phyloP scores from a whole-genome alignment of 345 rosid genomes.

The Syzygium aromaticum region DNA sequence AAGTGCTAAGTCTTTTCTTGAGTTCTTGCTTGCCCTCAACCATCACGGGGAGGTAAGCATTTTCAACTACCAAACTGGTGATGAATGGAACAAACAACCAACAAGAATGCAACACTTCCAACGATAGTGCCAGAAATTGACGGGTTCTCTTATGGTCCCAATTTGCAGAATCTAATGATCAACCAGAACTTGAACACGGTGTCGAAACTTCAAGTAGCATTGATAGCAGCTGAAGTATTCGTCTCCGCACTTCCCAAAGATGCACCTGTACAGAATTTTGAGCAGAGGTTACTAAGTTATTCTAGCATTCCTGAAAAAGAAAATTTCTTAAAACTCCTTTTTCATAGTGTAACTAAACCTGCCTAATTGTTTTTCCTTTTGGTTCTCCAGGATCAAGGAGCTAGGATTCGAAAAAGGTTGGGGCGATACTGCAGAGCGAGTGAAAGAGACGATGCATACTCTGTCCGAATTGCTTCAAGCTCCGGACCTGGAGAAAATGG shows the following conservation, averaged over 20 bases:
- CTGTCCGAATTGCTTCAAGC: constrained; percentile 49
- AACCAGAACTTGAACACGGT: constrained; percentile 49
- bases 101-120: background rate
- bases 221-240: constrained; percentile 36
- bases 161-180: constrained; percentile 60
- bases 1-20: constrained; percentile 33
- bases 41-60: constrained; percentile 67
- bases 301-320: background rate
- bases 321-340: background rate
- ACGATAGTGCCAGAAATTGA: background rate
- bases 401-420: constrained; percentile 57
- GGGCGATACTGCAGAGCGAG: constrained; percentile 49
- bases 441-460: constrained; percentile 35
- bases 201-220: constrained; percentile 53
- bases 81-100: background rate
- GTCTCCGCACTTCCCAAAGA: constrained; percentile 44
- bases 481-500: constrained; percentile 43
- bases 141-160: background rate
- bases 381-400: constrained; percentile 30
- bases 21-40: constrained; percentile 51
- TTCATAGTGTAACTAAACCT: background rate
- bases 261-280: constrained; percentile 49
- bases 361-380: background rate
- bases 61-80: background rate
- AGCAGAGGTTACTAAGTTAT: constrained; percentile 39